These are phyloP conservation scores for Trichoderma polysporum DNA, from an alignment of 2,329 filamentous ascomycete species.

Conservation along the genomic window DNA sequence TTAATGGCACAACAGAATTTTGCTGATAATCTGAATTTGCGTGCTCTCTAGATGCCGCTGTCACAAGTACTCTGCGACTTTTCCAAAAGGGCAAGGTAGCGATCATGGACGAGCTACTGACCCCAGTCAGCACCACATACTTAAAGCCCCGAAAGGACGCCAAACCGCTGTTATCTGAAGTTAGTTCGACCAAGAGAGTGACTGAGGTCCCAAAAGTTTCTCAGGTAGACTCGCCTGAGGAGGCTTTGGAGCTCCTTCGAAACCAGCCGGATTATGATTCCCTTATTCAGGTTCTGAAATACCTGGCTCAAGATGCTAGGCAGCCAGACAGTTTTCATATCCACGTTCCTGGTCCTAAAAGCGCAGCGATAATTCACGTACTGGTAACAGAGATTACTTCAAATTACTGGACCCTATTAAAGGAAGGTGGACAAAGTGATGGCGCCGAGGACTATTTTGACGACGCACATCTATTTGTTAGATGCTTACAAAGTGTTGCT, in stretches of 20 bases:
- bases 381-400: conserved; percentile 74
- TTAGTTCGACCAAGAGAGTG: conserved; percentile 28
- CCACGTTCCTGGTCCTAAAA: conserved; percentile 58
- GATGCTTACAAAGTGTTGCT: conserved; percentile 68
- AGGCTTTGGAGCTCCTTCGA: conserved; percentile 60
- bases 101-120: conserved; percentile 57
- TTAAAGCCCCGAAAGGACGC: conserved; percentile 36
- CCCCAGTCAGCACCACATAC: conserved; percentile 54
- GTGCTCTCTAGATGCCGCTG: neutral
- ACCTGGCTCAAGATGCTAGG: conserved; percentile 42
- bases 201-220: conserved; percentile 4
- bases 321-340: conserved; percentile 28
- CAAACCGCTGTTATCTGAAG: conserved; percentile 41
- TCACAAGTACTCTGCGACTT: neutral
- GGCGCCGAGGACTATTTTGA: conserved; percentile 21
- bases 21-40: neutral
- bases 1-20: neutral
- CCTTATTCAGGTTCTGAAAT: conserved; percentile 53
- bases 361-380: conserved; percentile 72
- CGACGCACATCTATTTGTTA: conserved; percentile 54
- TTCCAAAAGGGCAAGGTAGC: neutral
- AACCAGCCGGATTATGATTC: conserved; percentile 61
- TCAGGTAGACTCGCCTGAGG: conserved; percentile 39
- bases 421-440: conserved; percentile 39
- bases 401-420: conserved; percentile 74